Base-by-base conservation (phyloP, 1,284 basidiomycete species). In the Puccinia horiana region DNA sequence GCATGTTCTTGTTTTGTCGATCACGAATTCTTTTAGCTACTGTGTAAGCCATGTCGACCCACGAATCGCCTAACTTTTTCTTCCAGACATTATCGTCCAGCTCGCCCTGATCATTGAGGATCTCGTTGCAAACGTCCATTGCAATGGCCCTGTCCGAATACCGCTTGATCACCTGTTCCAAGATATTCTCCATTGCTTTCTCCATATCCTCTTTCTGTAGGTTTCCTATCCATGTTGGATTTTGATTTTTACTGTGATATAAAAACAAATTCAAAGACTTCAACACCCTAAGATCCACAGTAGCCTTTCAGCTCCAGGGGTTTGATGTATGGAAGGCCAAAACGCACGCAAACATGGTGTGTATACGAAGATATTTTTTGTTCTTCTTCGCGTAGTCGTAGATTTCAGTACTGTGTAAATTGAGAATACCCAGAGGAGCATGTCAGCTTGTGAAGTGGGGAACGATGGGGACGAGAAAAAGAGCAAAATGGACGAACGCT, bases 101-200 rank as follows among this genome's bases (percentile, higher is more conserved):
- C 2, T 23, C 23, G 1, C 54, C 72, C 18, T 40, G 32, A 14
- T 74, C 72, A 16, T 32, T 26, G 12, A 74, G 16, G 35, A 74
- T 42, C 54, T 74, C 72, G 42, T 74, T 74, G 23, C 29, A 40
- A 52, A 74, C 44, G 32, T 74, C 72, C 26, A 49, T 49, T 54
- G 14, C 72, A 8, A 42, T 74, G 9, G 54, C 35, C 8, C 4
- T 54, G 16, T 52, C 16, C 2, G 44, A 35, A 54, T 74, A 74
- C 16, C 29, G 14, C 0, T 16, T 58, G 35, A 74, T 74, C 18
- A 74, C 49, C 12, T 52, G 6, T 54, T 58, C 32, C n/a, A 74
- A 16, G 72, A 54, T 37, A 8, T n/a, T 16, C 29, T 4, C 4
- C 49, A 74, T 74, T 44, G 29, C 35, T 5, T 54, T 20, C 32